Evolutionary conservation across 805 yeast genomes (phyloP).

Genomic region (Lipomyces yamanashiensis): DNA sequence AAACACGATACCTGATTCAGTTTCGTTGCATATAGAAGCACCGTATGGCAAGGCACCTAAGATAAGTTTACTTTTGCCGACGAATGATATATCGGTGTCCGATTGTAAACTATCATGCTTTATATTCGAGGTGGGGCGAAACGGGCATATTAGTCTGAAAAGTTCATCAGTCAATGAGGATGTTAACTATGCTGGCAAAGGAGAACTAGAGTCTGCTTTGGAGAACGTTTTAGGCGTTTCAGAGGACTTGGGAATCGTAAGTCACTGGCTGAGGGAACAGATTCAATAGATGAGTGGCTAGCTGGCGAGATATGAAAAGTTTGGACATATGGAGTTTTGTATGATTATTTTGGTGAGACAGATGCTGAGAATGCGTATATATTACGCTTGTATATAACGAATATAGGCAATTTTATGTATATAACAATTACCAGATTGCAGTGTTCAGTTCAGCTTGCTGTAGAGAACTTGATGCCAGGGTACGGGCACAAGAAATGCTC

Average conservation of each 20-base stretch:
- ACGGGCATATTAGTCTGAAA: slow-evolving; percentile 9
- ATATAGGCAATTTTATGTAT: no score
- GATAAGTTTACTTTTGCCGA: slow-evolving; percentile 22
- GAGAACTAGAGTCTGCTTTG: slow-evolving; percentile 7
- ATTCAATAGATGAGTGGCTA: slow-evolving; percentile 1
- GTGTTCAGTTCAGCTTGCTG: no score
- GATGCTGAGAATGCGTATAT: no score
- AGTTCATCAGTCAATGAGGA: slow-evolving; percentile 18
- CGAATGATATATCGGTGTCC: slow-evolving; percentile 1
- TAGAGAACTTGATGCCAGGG: no score
- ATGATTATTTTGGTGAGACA: no score
- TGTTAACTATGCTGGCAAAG: slow-evolving; percentile 1
- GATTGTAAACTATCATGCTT: slow-evolving; percentile 13
- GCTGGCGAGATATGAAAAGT: background rate
- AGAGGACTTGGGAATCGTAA: slow-evolving; percentile 28
- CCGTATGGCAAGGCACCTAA: slow-evolving; percentile 25
- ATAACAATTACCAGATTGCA: no score
- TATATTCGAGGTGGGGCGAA: slow-evolving; percentile 13
- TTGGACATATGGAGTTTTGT: background rate
- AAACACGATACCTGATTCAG: slow-evolving; percentile 2
- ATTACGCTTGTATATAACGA: no score
- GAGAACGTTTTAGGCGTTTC: slow-evolving; percentile 17
- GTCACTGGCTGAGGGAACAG: slow-evolving; percentile 27
- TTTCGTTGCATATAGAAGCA: slow-evolving; percentile 16
- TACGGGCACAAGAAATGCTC: no score